These are phyloP conservation scores for Lactifluus volemus DNA, from an alignment of 768 basidiomycete species.

Conservation along the genomic window DNA sequence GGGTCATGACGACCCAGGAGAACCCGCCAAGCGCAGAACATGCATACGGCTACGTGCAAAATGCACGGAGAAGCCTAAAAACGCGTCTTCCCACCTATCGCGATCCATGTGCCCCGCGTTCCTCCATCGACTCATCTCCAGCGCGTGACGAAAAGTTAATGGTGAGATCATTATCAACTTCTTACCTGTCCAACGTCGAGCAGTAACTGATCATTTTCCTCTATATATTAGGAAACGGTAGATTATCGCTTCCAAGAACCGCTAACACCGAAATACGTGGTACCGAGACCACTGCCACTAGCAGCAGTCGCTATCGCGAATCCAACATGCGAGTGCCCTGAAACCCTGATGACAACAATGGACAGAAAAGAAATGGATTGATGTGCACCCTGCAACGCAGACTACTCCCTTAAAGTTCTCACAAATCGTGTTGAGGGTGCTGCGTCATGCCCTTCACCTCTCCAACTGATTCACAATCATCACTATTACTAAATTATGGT, in stretches of 20 bases:
- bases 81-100: neutral
- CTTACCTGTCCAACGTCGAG: too few species aligned
- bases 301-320: neutral
- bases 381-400: neutral
- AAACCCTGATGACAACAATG: neutral
- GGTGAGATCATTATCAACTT: neutral
- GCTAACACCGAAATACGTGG: neutral
- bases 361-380: neutral
- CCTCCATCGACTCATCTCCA: neutral
- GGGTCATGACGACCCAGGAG: conserved; percentile 9
- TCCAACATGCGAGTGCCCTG: neutral
- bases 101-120: neutral
- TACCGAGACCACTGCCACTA: neutral
- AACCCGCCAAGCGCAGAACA: conserved; percentile 2
- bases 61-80: neutral
- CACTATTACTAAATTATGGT: too few species aligned
- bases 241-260: conserved; percentile 9
- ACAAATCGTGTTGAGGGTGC: neutral
- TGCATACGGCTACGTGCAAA: conserved; percentile 9
- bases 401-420: neutral
- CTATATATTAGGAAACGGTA: neutral
- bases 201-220: too few species aligned
- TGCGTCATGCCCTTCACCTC: conserved; percentile 2
- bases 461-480: neutral
- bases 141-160: neutral